Evolutionary conservation across 73 alveolate species (phyloP).

Genomic region (Tetrahymena borealis): DNA sequence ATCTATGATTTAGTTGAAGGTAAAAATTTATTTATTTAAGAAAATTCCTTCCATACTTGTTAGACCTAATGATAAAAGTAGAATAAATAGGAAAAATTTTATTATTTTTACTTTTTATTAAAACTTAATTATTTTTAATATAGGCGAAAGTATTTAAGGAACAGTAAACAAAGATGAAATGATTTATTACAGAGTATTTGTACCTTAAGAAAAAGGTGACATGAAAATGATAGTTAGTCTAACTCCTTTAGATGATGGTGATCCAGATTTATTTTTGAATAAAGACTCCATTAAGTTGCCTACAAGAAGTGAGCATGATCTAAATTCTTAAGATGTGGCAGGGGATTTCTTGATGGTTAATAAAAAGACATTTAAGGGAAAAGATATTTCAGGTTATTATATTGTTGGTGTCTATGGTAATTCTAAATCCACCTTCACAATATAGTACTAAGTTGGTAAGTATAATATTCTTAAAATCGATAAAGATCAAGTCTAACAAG

Average conservation of each 20-base stretch:
- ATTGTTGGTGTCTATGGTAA: background rate
- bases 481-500: background rate
- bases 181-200: background rate
- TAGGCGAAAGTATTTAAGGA: background rate
- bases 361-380: background rate
- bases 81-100: no score
- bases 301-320: background rate
- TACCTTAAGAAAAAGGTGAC: background rate
- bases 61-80: background rate
- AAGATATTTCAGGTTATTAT: background rate
- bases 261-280: background rate
- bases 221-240: background rate
- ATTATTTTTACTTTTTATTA: no score
- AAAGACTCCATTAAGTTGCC: background rate
- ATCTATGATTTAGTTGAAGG: background rate
- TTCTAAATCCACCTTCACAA: background rate
- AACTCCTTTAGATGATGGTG: background rate
- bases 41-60: background rate
- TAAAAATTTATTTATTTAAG: background rate
- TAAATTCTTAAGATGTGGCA: background rate
- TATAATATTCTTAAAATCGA: background rate
- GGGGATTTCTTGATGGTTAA: background rate
- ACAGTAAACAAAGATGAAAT: background rate
- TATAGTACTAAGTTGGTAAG: background rate
- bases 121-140: no score